A percentile compares a stretch with the other conserved stretches of the same genome.
phyloP scores from a whole-genome alignment of 208 protist species.

The Blastocrithidia nonstop region DNA sequence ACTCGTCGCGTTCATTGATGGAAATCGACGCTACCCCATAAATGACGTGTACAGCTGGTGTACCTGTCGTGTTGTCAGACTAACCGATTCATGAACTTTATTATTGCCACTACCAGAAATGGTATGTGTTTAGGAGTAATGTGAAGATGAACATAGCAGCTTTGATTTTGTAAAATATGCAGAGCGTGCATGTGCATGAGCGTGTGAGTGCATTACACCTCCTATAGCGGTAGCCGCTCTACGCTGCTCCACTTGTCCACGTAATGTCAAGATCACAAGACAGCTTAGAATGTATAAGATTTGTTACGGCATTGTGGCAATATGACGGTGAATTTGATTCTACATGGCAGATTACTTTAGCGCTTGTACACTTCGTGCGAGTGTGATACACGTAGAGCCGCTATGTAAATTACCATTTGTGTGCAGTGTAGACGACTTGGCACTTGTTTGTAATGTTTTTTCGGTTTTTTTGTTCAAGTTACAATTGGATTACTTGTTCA shows the following conservation, averaged over 20 bases:
- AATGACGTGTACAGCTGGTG: slow-evolving; percentile 50
- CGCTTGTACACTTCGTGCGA: too few relatives aligned
- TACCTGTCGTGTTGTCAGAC: slow-evolving; percentile 37
- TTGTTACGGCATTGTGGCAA: slow-evolving; percentile 57
- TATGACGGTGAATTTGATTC: slow-evolving; percentile 32
- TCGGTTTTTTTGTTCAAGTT: too few relatives aligned
- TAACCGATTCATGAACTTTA: slow-evolving; percentile 5
- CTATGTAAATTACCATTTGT: too few relatives aligned
- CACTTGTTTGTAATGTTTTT: too few relatives aligned
- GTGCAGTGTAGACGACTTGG: too few relatives aligned
- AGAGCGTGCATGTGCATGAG: background rate
- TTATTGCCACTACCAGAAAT: slow-evolving; percentile 11
- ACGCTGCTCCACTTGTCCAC: too few relatives aligned
- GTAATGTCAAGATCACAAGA: slow-evolving; percentile 40
- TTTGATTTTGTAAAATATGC: background rate
- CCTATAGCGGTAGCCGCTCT: too few relatives aligned
- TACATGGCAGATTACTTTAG: slow-evolving; percentile 21
- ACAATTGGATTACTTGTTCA: too few relatives aligned
- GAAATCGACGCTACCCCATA: slow-evolving; percentile 49
- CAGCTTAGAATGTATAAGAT: slow-evolving; percentile 61
- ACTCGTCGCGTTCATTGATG: slow-evolving; percentile 34
- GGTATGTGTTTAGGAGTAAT: background rate
- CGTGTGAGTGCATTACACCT: too few relatives aligned
- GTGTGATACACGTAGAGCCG: too few relatives aligned
- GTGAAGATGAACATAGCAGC: background rate